Evolutionary conservation across 345 rosid species (phyloP), one percentile per base, ranked within the genome.

Genomic region (Raphanus sativus): DNA sequence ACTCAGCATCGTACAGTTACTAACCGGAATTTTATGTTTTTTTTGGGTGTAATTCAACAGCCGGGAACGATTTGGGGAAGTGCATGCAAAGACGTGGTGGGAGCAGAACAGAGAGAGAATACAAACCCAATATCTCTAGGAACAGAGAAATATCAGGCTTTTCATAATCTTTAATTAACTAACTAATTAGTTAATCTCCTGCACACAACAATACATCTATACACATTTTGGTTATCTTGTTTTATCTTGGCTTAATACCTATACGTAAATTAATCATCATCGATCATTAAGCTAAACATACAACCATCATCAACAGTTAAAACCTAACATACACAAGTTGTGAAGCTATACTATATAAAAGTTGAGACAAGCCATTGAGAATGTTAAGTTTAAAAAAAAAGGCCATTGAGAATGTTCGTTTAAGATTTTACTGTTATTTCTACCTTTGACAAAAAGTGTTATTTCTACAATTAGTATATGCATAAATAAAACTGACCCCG

Each of bases 51-150:
- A 63, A 3, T 50, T 50, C 6, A 69, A 70, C 93, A 94, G 98
- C 85, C 98, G 98, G 0, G 98, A 94, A 82, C 83, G 72, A 69
- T 94, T 94, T 12, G 98, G 97, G 60, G 97, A 92, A 81, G 91
- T 92, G 77, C 87, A 90, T 2, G 98, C 98, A n/a, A 94, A 92
- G 88, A 68, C 52, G 36, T 94, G 98, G 98, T 94, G 98, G 98
- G 98, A 94, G 79, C 90, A 92, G 84, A 94, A 94, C 84, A 88
- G 97, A 77, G 98, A 90, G 58, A 90, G 98, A 83, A 94, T 94
- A 92, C 98, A 94, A 84, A 68, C 88, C 76, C 97, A 90, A 71
- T 94, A 94, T 84, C 92, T 94, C 75, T 94, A 81, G 75, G 30
- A 42, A 11, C 0, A 38, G n/a, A 30, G 11, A 73, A 21, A 34